phyloP scores from a whole-genome alignment of 768 basidiomycete genomes.

The Pulveroboletus ravenelii region DNA sequence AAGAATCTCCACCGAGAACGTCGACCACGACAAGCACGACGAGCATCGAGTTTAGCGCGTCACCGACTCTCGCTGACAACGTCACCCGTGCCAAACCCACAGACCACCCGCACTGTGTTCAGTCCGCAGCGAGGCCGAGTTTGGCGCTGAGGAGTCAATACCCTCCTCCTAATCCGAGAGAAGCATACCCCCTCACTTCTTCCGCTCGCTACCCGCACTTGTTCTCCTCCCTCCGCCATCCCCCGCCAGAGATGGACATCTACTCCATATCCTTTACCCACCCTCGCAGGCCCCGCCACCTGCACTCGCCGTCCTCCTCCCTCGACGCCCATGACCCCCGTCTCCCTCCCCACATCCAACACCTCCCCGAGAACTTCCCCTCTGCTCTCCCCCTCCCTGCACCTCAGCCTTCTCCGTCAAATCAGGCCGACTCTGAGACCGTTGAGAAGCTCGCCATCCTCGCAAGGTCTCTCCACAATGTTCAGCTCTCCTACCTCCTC shows the following conservation, averaged over 20 bases:
- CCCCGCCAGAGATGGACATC: conserved; percentile 64
- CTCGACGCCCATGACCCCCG: conserved; percentile 59
- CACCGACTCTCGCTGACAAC: conserved; percentile 7
- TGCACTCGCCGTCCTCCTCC: conserved; percentile 52
- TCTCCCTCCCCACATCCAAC: conserved; percentile 36
- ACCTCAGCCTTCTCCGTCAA: conserved; percentile 27
- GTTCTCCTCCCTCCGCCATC: background rate
- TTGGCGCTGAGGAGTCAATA: conserved; percentile 22
- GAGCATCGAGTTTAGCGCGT: conserved; percentile 18
- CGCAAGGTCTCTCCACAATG: conserved; percentile 76
- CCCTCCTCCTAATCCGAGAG: conserved; percentile 24
- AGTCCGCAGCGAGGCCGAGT: conserved; percentile 3
- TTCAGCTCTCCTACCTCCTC: conserved; percentile 75
- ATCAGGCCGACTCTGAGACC: conserved; percentile 59
- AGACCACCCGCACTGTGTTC: background rate
- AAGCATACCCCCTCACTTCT: conserved; percentile 17
- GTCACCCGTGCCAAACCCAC: conserved; percentile 1
- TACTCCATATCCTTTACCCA: conserved; percentile 94
- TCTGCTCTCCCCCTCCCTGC: conserved; percentile 39
- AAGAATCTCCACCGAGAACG: conserved; percentile 17
- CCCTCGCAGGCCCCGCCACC: conserved; percentile 74
- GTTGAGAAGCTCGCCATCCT: conserved; percentile 76
- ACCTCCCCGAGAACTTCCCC: conserved; percentile 29
- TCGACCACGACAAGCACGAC: conserved; percentile 19
- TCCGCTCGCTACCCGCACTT: conserved; percentile 2